These are phyloP conservation scores for Zasmidium angulare DNA, from an alignment of 2,329 filamentous ascomycete species.

Conservation along the genomic window DNA sequence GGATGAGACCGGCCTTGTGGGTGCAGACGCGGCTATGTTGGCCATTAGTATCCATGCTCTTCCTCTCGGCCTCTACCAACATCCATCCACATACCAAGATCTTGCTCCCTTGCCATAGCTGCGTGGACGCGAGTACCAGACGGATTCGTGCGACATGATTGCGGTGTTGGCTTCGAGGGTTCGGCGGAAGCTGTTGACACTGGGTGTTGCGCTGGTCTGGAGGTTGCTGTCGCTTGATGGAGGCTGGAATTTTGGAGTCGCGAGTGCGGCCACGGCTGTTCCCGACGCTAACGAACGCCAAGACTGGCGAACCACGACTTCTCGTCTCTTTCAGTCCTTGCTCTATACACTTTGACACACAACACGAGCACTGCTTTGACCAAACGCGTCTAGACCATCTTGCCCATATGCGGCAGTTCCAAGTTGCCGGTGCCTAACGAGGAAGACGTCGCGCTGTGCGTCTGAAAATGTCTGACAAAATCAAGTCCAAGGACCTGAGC, in stretches of 20 bases:
- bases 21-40: constrained; percentile 73
- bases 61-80: constrained; percentile 10
- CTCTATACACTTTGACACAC: no score
- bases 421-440: no score
- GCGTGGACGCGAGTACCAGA: constrained; percentile 98
- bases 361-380: no score
- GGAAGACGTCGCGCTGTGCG: no score
- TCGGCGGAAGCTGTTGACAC: constrained; percentile 11
- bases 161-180: constrained; percentile 36
- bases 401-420: no score
- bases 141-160: constrained; percentile 78
- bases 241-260: not conserved
- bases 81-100: constrained; percentile 69
- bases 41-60: constrained; percentile 29
- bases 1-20: constrained; percentile 98
- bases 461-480: constrained; percentile 50
- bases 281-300: not conserved
- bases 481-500: constrained; percentile 63
- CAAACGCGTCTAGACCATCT: no score
- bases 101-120: constrained; percentile 96
- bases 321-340: no score
- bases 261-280: not conserved
- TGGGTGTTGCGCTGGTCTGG: not conserved
- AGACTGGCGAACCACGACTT: no score
- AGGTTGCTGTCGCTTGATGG: not conserved